These are phyloP conservation scores for Pythium folliculosum DNA, from an alignment of 352 stramenopile species.

Conservation along the genomic window DNA sequence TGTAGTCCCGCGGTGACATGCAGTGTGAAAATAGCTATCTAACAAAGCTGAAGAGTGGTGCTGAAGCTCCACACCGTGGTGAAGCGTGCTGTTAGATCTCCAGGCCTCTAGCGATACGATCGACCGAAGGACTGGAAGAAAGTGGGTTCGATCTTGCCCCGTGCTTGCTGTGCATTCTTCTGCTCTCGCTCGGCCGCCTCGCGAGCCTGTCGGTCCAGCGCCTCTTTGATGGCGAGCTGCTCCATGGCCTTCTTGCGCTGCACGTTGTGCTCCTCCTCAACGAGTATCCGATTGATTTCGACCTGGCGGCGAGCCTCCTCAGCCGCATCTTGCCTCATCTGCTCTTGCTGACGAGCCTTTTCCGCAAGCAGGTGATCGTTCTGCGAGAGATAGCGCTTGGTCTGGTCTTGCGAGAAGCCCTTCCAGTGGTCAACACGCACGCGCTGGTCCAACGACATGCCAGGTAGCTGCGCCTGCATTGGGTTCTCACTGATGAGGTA, in stretches of 20 bases:
- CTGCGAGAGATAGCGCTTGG: constrained; percentile 45
- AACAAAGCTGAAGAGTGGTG: neutral
- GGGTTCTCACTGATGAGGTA: constrained; percentile 77
- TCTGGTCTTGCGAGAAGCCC: constrained; percentile 66
- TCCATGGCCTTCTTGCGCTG: constrained; percentile 53
- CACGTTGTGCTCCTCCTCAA: constrained; percentile 46
- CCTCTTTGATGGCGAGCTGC: constrained; percentile 56
- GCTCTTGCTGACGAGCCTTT: constrained; percentile 44
- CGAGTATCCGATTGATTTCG: constrained; percentile 50
- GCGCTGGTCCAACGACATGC: constrained; percentile 43
- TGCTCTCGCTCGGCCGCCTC: constrained; percentile 61
- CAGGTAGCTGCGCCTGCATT: constrained; percentile 46
- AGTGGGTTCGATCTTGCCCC: constrained; percentile 62
- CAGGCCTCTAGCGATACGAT: constrained; percentile 61
- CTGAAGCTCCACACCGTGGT: neutral
- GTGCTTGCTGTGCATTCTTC: constrained; percentile 46
- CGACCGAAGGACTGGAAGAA: constrained; percentile 78
- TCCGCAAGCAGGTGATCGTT: constrained; percentile 65
- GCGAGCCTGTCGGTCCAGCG: constrained; percentile 46
- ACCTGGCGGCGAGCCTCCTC: constrained; percentile 38
- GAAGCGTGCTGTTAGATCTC: neutral
- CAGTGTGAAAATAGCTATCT: neutral
- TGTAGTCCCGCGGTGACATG: neutral
- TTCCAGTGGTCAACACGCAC: constrained; percentile 85
- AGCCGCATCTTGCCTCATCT: constrained; percentile 38